phyloP scores from a whole-genome alignment of 495 filamentous ascomycete species.

The Friedmanniomyces simplex region DNA sequence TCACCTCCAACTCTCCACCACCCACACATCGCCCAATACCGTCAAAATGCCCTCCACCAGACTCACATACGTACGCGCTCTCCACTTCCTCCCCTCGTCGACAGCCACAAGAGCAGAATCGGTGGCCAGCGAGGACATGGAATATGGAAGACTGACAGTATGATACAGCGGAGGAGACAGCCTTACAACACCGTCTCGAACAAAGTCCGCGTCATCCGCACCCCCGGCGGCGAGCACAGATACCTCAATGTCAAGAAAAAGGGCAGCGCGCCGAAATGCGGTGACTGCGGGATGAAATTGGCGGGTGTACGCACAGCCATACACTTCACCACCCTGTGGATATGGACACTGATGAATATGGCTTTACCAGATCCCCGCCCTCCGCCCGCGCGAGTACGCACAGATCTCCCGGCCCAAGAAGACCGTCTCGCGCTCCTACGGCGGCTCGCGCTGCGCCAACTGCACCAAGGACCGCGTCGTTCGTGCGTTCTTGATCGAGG shows the following conservation, averaged over 20 bases:
- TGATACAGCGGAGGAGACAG: conserved; percentile 8
- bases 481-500: conserved; percentile 96
- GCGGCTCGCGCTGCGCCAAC: conserved; percentile 94
- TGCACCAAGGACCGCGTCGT: conserved; percentile 97
- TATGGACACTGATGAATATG: background rate
- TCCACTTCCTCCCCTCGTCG: background rate
- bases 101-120: background rate
- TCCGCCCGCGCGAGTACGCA: conserved; percentile 93
- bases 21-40: conserved; percentile 36
- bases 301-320: conserved; percentile 63
- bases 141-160: background rate
- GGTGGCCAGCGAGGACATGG: background rate
- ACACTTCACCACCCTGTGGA: conserved; percentile 13
- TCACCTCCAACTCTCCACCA: conserved; percentile 52
- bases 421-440: conserved; percentile 96
- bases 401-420: conserved; percentile 95
- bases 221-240: conserved; percentile 85
- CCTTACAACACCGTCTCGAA: conserved; percentile 91
- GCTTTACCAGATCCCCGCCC: conserved; percentile 70
- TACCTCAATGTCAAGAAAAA: conserved; percentile 99
- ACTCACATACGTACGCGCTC: conserved; percentile 59
- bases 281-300: conserved; percentile 94
- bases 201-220: conserved; percentile 92
- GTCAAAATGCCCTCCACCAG: conserved; percentile 58
- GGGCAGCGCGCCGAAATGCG: conserved; percentile 92